A percentile compares a stretch with the other conserved stretches of the same genome.
Conservation (phyloP, 768 basidiomycete genomes). For the Terana coerulea region DNA sequence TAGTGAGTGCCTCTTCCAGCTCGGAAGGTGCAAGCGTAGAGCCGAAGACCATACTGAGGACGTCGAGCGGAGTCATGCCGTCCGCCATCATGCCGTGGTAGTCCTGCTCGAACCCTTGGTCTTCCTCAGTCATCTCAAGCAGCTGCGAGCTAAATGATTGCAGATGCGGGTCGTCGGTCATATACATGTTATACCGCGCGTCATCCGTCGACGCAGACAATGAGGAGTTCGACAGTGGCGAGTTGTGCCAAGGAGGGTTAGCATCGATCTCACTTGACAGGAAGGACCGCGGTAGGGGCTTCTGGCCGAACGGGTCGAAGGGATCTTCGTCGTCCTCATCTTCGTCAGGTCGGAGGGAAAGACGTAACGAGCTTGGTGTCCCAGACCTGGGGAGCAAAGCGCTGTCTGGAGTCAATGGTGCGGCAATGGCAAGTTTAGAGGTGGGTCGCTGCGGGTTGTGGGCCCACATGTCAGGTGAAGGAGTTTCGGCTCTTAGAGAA, state of each 20-base stretch:
- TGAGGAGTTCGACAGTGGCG: constrained; percentile 48
- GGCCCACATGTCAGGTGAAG: constrained; percentile 90
- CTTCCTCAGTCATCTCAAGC: constrained; percentile 3
- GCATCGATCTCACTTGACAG: constrained; percentile 64
- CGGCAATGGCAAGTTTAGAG: constrained; percentile 88
- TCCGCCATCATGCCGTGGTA: constrained; percentile 65
- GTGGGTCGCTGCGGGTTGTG: constrained; percentile 64
- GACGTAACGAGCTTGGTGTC: constrained; percentile 70
- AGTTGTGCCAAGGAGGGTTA: constrained; percentile 45
- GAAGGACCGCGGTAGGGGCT: constrained; percentile 50
- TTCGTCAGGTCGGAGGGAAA: constrained; percentile 55
- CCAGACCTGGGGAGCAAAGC: constrained; percentile 46
- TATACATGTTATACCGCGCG: constrained; percentile 23
- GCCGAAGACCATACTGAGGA: constrained; percentile 91
- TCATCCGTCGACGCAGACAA: constrained; percentile 53
- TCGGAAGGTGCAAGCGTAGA: constrained; percentile 86
- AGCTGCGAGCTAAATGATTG: constrained; percentile 9
- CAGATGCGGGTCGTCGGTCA: constrained; percentile 16
- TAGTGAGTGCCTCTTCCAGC: constrained; percentile 86
- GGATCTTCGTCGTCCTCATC: constrained; percentile 79
- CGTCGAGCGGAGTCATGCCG: constrained; percentile 98
- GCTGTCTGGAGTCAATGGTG: constrained; percentile 79
- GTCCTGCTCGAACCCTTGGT: constrained; percentile 40
- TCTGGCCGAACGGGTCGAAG: constrained; percentile 71
- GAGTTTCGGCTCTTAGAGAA: constrained; percentile 63